Evolutionary conservation across 2,329 filamentous ascomycete species (phyloP).

Genomic region (Pseudocercospora cruenta): DNA sequence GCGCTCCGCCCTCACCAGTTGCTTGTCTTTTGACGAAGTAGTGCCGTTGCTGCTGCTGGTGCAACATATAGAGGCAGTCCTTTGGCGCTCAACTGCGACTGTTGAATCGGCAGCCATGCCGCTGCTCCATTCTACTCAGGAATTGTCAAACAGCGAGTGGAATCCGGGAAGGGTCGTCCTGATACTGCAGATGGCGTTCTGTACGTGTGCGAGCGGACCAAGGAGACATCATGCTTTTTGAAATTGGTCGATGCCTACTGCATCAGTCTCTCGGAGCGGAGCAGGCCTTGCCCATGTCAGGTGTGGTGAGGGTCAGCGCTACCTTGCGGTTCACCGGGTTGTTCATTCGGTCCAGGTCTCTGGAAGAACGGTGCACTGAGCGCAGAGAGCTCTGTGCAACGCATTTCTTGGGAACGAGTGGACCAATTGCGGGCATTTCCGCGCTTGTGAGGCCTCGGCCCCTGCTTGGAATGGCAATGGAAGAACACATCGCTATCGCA

Average conservation of each 20-base stretch:
- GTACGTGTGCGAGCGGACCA: constrained; percentile 26
- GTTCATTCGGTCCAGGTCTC: background rate
- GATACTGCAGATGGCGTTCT: constrained; percentile 18
- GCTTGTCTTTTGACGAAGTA: constrained; percentile 21
- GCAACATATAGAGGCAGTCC: constrained; percentile 10
- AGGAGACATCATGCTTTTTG: constrained; percentile 22
- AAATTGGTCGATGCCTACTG: constrained; percentile 21
- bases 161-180: constrained; percentile 6
- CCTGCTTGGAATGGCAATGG: background rate
- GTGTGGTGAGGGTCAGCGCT: constrained; percentile 7
- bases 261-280: constrained; percentile 15
- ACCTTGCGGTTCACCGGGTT: background rate
- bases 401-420: constrained; percentile 5
- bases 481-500: background rate
- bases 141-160: constrained; percentile 11
- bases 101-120: constrained; percentile 22
- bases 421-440: constrained; percentile 4
- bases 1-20: constrained; percentile 24
- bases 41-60: constrained; percentile 14
- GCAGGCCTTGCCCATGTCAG: constrained; percentile 13
- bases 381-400: background rate
- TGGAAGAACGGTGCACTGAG: background rate
- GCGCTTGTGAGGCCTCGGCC: background rate
- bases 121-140: constrained; percentile 18
- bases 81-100: constrained; percentile 23